phyloP scores from a whole-genome alignment of 1,284 basidiomycete species.

The Tilletia caries region DNA sequence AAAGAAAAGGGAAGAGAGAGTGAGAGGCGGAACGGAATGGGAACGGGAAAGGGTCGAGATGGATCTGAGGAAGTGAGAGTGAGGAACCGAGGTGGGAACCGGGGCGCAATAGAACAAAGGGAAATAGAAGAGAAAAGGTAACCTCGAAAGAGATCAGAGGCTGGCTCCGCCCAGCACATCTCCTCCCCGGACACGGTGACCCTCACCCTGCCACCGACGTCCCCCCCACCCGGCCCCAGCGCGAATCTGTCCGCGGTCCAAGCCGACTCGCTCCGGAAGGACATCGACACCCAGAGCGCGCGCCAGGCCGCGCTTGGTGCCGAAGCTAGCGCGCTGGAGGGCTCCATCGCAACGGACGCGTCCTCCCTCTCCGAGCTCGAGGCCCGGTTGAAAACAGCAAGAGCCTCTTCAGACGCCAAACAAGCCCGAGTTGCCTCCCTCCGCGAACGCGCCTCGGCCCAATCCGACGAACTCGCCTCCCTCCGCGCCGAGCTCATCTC shows the following conservation, averaged over 20 bases:
- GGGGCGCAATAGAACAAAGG: no score
- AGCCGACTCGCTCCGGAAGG: conserved; percentile 8
- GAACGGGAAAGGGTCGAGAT: no score
- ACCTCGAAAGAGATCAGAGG: no score
- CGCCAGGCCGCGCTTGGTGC: conserved; percentile 14
- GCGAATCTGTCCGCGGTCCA: background rate
- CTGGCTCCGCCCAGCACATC: no score
- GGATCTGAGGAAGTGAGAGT: no score
- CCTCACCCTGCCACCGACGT: background rate
- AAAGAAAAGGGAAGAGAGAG: no score
- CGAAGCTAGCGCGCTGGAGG: conserved; percentile 25
- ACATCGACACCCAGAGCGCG: conserved; percentile 34
- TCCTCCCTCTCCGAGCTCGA: conserved; percentile 44
- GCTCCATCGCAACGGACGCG: conserved; percentile 28
- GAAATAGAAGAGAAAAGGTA: no score
- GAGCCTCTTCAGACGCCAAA: conserved; percentile 78
- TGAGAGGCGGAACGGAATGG: no score
- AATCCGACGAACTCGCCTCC: conserved; percentile 72
- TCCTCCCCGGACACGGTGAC: background rate
- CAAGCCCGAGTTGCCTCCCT: conserved; percentile 70
- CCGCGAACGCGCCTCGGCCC: conserved; percentile 68
- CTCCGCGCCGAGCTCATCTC: conserved; percentile 76
- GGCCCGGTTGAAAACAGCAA: conserved; percentile 52
- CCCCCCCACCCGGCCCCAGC: background rate
- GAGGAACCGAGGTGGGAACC: no score